Percentiles rank a stretch among this genome's conserved stretches.
Conservation (phyloP, 1,139 yeast genomes). For the Kodamaea ohmeri region DNA sequence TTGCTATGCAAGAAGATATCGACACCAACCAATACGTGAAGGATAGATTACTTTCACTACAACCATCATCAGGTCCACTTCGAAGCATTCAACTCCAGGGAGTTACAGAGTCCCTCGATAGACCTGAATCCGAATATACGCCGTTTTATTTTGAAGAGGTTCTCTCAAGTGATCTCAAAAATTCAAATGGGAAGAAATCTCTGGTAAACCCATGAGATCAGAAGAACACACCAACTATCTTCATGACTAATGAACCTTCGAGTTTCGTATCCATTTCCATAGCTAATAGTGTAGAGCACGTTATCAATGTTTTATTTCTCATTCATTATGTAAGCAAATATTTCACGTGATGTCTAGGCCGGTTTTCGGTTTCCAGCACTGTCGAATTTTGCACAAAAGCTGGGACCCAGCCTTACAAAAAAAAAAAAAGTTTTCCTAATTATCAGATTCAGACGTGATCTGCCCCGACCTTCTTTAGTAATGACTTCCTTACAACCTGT, state of each 20-base stretch:
- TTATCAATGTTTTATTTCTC: no score
- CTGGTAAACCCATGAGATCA: neutral
- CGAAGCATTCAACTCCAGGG: conserved; percentile 4
- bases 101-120: neutral
- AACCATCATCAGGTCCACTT: neutral
- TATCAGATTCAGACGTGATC: neutral
- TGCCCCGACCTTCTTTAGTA: neutral
- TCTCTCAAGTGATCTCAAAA: neutral
- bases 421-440: conserved; percentile 9
- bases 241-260: no score
- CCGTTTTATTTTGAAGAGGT: conserved; percentile 4
- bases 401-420: neutral
- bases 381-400: conserved; percentile 1
- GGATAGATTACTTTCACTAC: neutral
- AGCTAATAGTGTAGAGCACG: neutral
- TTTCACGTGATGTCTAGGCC: conserved; percentile 4
- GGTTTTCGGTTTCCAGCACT: conserved; percentile 4
- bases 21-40: neutral
- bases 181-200: neutral
- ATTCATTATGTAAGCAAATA: no score
- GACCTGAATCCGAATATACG: neutral
- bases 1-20: conserved; percentile 44
- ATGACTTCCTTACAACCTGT: conserved; percentile 27
- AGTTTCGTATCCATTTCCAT: no score
- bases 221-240: neutral